These are phyloP conservation scores for Megacollybia marginata DNA, from an alignment of 768 basidiomycete species.

Conservation along the genomic window DNA sequence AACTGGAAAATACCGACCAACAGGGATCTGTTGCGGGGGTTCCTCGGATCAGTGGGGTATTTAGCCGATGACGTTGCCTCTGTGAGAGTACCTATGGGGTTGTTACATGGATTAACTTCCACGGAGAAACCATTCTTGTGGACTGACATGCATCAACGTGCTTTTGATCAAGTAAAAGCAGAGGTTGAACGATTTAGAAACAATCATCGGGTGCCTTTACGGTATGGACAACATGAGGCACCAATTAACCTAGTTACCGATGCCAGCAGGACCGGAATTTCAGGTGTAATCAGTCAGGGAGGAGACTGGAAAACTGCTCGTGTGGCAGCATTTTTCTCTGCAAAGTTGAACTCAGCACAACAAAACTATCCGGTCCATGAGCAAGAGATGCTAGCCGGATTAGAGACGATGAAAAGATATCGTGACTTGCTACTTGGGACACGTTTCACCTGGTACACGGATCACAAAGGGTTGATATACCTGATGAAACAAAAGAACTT, in stretches of 20 bases:
- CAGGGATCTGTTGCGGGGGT: no score
- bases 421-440: conserved; percentile 21
- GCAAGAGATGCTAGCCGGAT: conserved; percentile 27
- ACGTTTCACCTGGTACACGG: background rate
- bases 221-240: conserved; percentile 8
- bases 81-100: no score
- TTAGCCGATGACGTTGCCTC: no score
- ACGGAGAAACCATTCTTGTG: no score
- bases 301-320: conserved; percentile 13
- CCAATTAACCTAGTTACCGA: conserved; percentile 23
- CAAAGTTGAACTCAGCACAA: conserved; percentile 26
- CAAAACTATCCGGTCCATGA: conserved; percentile 34
- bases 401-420: conserved; percentile 24
- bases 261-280: conserved; percentile 20
- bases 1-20: no score
- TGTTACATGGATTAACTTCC: no score
- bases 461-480: no score
- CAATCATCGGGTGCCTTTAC: conserved; percentile 14
- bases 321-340: conserved; percentile 25
- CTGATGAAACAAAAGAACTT: no score
- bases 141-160: no score
- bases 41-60: no score
- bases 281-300: conserved; percentile 20
- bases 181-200: background rate
- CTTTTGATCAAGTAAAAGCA: no score